Base-by-base conservation (phyloP, 1,284 basidiomycete species). In the Tylopilus sp. region DNA sequence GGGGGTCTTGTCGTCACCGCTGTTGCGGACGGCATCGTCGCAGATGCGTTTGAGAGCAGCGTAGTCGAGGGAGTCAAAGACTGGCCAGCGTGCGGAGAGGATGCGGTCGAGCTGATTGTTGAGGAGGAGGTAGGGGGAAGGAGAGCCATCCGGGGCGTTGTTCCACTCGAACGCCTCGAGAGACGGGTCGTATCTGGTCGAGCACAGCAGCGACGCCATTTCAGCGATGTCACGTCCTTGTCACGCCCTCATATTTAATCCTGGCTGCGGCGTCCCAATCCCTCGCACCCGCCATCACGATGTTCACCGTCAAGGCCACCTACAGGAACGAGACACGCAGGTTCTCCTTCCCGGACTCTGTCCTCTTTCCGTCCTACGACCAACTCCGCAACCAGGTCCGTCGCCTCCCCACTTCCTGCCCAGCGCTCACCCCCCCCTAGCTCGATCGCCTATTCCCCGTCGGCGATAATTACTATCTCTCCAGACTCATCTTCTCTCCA, bases 361-460 rank as follows among this genome's bases (percentile, higher is more conserved):
- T 59, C 38, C 48, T 61, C 24, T 79, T 78, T 50, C 77, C 77
- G 17, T 63, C 73, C 1, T 77, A 71, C 51, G 53, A 67, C 0
- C 65, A 76, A 46, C 65, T 78, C 36, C 64, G 67, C 47, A 59
- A 68, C 33, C 76, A 80, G 74, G 77, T 77, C 55, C 20, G 67
- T 52, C 35, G 2, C 35, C 35, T 9, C 18, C 5, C 34, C 34
- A 36, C 18, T 11, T 18, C 35, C 44, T 60, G 54, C 1, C 29
- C 9, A 7, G 52, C 56, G 53, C 62, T 64, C 43, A 63, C 48
- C 17, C 11, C 41, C 12, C 38, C 49, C 40, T 57, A 88, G 86
- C 75, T 88, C 51, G 77, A 75, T 65, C 82, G 82, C 58, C 73
- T 88, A 53, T 87, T 88, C 62, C 77, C 80, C 56, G 74, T 82